Evolutionary conservation across 164 flowering plant genomes (phyloP).

Genomic region (Saururus chinensis): DNA sequence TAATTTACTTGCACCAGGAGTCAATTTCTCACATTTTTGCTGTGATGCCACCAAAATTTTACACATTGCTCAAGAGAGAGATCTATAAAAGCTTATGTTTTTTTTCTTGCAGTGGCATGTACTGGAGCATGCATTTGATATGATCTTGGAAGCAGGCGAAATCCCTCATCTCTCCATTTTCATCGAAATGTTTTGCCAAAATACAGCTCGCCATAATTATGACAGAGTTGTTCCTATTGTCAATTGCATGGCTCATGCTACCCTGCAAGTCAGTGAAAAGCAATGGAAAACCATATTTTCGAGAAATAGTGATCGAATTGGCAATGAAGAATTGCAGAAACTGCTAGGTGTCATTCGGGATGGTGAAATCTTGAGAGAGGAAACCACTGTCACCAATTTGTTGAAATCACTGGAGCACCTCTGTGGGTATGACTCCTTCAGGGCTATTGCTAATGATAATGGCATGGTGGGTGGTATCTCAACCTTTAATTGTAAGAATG

Average conservation of each 20-base stretch:
- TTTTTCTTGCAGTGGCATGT: conserved; percentile 46
- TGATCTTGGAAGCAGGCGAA: conserved; percentile 68
- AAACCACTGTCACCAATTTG: conserved; percentile 43
- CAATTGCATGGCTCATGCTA: conserved; percentile 55
- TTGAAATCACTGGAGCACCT: conserved; percentile 35
- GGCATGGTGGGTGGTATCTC: background rate
- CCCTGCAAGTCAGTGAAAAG: conserved; percentile 52
- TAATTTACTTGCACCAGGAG: too few species aligned
- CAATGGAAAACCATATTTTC: conserved; percentile 64
- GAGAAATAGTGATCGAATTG: conserved; percentile 29
- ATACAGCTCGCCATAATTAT: conserved; percentile 27
- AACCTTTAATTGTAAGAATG: background rate
- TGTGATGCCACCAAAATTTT: background rate
- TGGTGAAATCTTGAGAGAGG: conserved; percentile 23
- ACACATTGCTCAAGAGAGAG: background rate
- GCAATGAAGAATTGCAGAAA: conserved; percentile 22
- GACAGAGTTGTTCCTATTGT: conserved; percentile 44
- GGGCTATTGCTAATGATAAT: background rate
- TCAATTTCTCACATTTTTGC: too few species aligned
- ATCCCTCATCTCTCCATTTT: conserved; percentile 53
- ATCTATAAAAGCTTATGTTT: background rate
- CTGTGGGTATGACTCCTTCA: conserved; percentile 15
- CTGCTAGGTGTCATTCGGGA: conserved; percentile 26
- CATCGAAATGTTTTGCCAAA: conserved; percentile 64
- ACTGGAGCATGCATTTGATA: conserved; percentile 83